Percentiles rank a stretch among this genome's conserved stretches.
phyloP scores from a whole-genome alignment of 2,329 filamentous ascomycete genomes.

The Penicillium janthinellum region DNA sequence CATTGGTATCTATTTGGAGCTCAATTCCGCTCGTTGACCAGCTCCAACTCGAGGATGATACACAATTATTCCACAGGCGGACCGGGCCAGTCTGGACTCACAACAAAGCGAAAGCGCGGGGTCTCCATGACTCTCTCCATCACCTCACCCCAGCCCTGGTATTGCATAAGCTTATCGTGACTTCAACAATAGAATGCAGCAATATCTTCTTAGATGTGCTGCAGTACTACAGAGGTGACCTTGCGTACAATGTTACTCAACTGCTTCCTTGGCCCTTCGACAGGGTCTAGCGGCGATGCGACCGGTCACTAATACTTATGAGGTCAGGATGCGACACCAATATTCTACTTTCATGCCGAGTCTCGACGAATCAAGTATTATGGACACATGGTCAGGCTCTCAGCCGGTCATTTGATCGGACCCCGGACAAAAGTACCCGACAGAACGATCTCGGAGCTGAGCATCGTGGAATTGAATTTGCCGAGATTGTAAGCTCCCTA shows the following conservation, averaged over 20 bases:
- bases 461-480: constrained; percentile 1
- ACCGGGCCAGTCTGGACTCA: not conserved
- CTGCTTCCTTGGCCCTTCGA: too few species aligned
- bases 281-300: too few species aligned
- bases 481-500: constrained; percentile 1
- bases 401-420: constrained; percentile 13
- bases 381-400: not conserved
- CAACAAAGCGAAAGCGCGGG: not conserved
- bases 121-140: not conserved
- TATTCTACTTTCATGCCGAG: not conserved
- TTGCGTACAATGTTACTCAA: not conserved
- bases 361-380: not conserved
- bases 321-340: not conserved
- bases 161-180: not conserved
- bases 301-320: too few species aligned
- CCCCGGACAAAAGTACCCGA: not conserved
- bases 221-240: not conserved
- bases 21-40: too few species aligned
- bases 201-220: too few species aligned
- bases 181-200: not conserved
- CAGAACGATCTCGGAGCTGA: not conserved
- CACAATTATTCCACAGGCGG: not conserved
- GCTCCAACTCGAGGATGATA: not conserved
- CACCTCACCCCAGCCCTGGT: not conserved
- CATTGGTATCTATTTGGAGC: too few species aligned